Percentiles rank a stretch among this genome's conserved stretches.
These are phyloP conservation scores for Sophora flavescens DNA, from an alignment of 306 rosid genomes.

Conservation along the genomic window DNA sequence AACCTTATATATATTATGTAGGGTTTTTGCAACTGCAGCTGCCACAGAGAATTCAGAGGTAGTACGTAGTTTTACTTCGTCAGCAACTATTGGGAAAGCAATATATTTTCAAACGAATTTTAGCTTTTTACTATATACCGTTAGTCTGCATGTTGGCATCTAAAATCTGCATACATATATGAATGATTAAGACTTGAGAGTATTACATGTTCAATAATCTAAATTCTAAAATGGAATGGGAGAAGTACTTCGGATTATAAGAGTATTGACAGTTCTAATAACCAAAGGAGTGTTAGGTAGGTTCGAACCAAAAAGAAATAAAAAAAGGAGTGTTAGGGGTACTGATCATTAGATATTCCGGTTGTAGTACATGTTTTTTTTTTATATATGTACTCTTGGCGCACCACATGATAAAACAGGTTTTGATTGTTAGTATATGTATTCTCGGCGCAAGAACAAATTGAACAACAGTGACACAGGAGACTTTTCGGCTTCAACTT, in stretches of 20 bases:
- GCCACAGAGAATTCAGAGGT: not conserved
- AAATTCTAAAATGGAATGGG: not conserved
- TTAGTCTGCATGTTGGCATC: too few relatives aligned
- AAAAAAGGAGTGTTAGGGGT: not conserved
- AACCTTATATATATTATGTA: not conserved
- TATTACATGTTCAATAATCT: not conserved
- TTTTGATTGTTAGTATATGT: too few relatives aligned
- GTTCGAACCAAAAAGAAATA: too few relatives aligned
- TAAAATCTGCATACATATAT: not conserved
- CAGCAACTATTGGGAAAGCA: not conserved
- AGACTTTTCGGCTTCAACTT: too few relatives aligned
- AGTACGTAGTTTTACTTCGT: conserved; percentile 22
- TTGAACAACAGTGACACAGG: too few relatives aligned
- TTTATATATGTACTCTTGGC: too few relatives aligned
- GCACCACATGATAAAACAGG: too few relatives aligned
- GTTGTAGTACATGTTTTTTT: not conserved
- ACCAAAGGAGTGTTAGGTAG: too few relatives aligned
- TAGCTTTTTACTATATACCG: not conserved
- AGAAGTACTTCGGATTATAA: not conserved
- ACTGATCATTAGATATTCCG: not conserved
- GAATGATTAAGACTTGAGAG: not conserved
- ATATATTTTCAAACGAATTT: not conserved
- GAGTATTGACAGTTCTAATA: not conserved
- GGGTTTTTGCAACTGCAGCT: conserved; percentile 34
- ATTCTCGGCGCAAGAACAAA: too few relatives aligned